Evolutionary conservation across 208 protist genomes (phyloP), one percentile per base, ranked within the genome.

Genomic region (Naegleria fowleri): DNA sequence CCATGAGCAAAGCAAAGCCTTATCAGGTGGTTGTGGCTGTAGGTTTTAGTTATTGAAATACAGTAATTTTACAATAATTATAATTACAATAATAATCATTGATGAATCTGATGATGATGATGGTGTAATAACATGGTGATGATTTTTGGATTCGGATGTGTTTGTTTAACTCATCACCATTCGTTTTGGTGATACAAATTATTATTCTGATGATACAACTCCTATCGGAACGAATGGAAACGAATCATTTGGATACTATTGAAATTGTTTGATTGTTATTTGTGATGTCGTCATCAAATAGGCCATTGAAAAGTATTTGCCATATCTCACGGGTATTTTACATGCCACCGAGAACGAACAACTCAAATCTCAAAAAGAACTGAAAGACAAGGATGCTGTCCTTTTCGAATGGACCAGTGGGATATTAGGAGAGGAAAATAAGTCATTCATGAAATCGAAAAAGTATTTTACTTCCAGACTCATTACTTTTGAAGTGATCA

Each of bases 271-370:
- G 58, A 75, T 75, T 75, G 16, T 25, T 9, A 36, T 6, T 79
- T 36, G n/a, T 79, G 5, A 79, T 79, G 19, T 36, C 19, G 5
- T 79, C n/a, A 36, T 5, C 5, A 86, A 43, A 43, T 48, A 86
- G 83, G 13, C 40, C 11, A 48, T 86, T n/a, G 83, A 86, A 86
- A 48, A 86, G 33, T 86, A 86, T 43, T 86, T 86, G 19, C 83
- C 83, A 5, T 86, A 86, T 86, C 36, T 86, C 5, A 86, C 33
- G 2, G 83, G 83, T 43, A 86, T 86, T 38, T 16, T 86, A 43
- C 38, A 43, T 48, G 83, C 83, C 15, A 40, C n/a, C 16, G 83
- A 86, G 41, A 86, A 86, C n/a, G 39, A 86, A 43, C 83, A 48
- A 86, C 41, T 86, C 15, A 22, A n/a, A 43, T 43, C 11, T 48